Base-by-base conservation (phyloP, 78 protist genomes). In the Dictyostelium brefeldianum region DNA sequence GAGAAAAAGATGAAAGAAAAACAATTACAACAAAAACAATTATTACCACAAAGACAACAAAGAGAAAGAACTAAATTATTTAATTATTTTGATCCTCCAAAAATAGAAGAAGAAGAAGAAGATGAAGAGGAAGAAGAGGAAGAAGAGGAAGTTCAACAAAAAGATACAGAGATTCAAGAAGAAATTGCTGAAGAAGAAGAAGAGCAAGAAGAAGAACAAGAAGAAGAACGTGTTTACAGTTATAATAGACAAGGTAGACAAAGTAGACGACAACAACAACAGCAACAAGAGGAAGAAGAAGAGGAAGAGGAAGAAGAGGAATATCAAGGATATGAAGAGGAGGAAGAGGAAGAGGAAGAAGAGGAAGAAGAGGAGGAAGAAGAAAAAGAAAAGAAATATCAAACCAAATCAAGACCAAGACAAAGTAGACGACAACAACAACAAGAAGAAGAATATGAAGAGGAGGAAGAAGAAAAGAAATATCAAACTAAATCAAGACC, bases 361-460 rank as follows among this genome's bases (percentile, higher is more conserved):
- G 43, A 75, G 6, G 81, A 75, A 5, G 81, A 50, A 25, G 81
- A 2, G 27, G 71, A 78, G 4, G 50, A 31, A 7, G 82, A 54
- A 50, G 84, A 85, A 10, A 78, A 62, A 3, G 92, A 77, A 43
- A n/a, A n/a, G n/a, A n/a, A n/a, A n/a, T n/a, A n/a, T n/a, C n/a
- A n/a, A n/a, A n/a, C n/a, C n/a, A n/a, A n/a, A n/a, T n/a, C n/a
- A n/a, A n/a, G 80, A 43, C 0, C 81, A 83, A 15, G 81, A 25
- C 0, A 64, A 73, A 15, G 91, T 57, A 3, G 91, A 57, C 0
- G 62, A 73, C 59, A 57, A 0, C 81, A 83, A 5, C 73, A 83
- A 4, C 81, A 57, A 43, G 91, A 82, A 6, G 69, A 73, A 7
- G 74, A 3, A 7, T 81, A 69, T 10, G 74, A 70, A 6, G 78